These are phyloP conservation scores for Trichosporon ovoides DNA, from an alignment of 1,284 basidiomycete species.

Conservation along the genomic window DNA sequence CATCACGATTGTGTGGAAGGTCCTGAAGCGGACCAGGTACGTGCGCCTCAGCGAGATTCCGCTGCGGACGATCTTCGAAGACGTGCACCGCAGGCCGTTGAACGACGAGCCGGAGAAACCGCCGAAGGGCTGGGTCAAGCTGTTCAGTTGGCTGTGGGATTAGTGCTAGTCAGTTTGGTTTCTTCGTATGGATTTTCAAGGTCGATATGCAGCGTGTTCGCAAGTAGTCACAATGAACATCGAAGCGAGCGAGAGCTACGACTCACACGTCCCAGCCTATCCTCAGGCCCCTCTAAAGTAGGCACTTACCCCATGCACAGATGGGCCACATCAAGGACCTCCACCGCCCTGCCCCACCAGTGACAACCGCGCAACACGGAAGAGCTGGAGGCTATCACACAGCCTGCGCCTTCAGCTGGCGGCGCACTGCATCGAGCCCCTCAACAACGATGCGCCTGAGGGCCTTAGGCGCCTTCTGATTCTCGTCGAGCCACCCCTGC, in stretches of 20 bases:
- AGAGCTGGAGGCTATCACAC: too few species aligned
- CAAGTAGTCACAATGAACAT: too few species aligned
- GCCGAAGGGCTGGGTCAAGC: constrained; percentile 9
- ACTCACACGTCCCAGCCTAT: too few species aligned
- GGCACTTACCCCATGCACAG: too few species aligned
- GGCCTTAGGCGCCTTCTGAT: constrained; percentile 6
- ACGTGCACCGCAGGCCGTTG: constrained; percentile 14
- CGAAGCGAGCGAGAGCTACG: too few species aligned
- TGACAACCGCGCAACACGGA: too few species aligned
- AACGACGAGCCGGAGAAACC: constrained; percentile 10
- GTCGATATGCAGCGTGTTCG: too few species aligned
- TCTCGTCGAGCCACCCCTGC: constrained; percentile 5
- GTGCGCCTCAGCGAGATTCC: constrained; percentile 21
- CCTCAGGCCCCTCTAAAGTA: too few species aligned
- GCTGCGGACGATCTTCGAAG: constrained; percentile 20
- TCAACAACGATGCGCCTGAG: constrained; percentile 8
- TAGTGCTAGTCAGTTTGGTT: too few species aligned
- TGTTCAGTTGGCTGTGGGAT: constrained; percentile 27
- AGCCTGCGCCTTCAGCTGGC: constrained; percentile 6
- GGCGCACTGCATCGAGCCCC: background rate
- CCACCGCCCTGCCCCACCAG: too few species aligned
- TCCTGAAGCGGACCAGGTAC: constrained; percentile 19
- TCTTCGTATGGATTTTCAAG: too few species aligned
- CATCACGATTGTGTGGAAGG: constrained; percentile 21
- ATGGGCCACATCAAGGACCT: too few species aligned